Evolutionary conservation across 768 basidiomycete species (phyloP), one percentile per base, ranked within the genome.

Genomic region (Suillus subaureus): DNA sequence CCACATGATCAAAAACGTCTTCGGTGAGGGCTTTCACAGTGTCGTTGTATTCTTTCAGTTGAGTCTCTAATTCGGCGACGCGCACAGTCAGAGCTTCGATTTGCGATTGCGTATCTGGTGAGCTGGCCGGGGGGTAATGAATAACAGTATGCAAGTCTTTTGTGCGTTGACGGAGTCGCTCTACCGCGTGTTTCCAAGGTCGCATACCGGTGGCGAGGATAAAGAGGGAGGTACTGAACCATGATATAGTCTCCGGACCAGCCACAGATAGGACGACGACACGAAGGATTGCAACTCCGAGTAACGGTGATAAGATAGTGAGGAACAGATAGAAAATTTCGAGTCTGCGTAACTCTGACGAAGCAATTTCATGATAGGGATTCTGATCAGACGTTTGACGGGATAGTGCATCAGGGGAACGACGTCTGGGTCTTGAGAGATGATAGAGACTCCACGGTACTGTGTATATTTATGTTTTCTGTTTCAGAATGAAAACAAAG

Each of bases 181-280:
- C 82, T 8, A 89, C 76, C 65, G 90, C 80, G 69, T 94, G 93
- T 13, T 87, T 79, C 89, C 92, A 93, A 0, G 93, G 92, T 7
- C 93, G 85, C 71, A 93, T 80, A 21, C 89, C 92, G 2, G 92
- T 91, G 28, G 92, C 89, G 43, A 94, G 84, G 6, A 92, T 87
- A 74, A 94, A 94, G 15, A 94, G 81, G 2, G 86, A 83, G 1
- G 87, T 87, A 72, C 86, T 90, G 78, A 94, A 94, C 91, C 91
- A 94, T 3, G 92, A 91, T n/a, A 92, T 81, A 9, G 85, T 76
- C 43, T 88, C 79, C 3, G 80, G 78, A 28, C 88, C 89, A 1
- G 86, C 79, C 51, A 90, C 75, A 4, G 84, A 76, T 4, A 79
- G 71, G 28, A 87, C 83, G 31, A 87, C 83, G 61, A 83, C 83